phyloP scores from a whole-genome alignment of 768 basidiomycete species.

The Butyriboletus loyo region DNA sequence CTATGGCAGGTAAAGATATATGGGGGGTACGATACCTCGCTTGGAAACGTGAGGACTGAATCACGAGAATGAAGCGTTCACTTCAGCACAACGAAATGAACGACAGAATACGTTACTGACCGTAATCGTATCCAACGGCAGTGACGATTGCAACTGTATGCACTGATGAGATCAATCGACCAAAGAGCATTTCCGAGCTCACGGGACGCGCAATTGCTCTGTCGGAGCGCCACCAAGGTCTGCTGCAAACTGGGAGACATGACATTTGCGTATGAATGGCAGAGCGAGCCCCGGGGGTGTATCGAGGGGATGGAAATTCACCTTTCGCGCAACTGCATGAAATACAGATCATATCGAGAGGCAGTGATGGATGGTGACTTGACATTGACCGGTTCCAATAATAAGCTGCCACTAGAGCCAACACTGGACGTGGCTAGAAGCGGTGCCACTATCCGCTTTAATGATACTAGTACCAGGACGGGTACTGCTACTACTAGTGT shows the following conservation, averaged over 20 bases:
- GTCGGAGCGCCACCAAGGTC: not conserved
- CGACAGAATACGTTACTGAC: not conserved
- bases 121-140: conserved; percentile 7
- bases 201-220: not conserved
- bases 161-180: not conserved
- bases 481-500: not conserved
- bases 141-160: conserved; percentile 2
- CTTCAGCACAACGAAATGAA: not conserved
- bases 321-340: not conserved
- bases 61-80: too few relatives aligned
- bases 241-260: not conserved
- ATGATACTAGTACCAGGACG: not conserved
- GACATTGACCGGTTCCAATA: not conserved
- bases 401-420: not conserved
- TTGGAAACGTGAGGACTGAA: conserved; percentile 7
- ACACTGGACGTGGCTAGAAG: not conserved
- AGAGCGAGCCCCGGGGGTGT: not conserved
- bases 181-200: not conserved
- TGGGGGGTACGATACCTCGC: conserved; percentile 5
- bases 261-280: too few relatives aligned
- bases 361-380: not conserved
- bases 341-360: not conserved
- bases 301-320: not conserved
- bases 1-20: not conserved
- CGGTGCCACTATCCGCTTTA: not conserved